phyloP scores from a whole-genome alignment of 2,329 filamentous ascomycete genomes.

The Calonectria honghensis region DNA sequence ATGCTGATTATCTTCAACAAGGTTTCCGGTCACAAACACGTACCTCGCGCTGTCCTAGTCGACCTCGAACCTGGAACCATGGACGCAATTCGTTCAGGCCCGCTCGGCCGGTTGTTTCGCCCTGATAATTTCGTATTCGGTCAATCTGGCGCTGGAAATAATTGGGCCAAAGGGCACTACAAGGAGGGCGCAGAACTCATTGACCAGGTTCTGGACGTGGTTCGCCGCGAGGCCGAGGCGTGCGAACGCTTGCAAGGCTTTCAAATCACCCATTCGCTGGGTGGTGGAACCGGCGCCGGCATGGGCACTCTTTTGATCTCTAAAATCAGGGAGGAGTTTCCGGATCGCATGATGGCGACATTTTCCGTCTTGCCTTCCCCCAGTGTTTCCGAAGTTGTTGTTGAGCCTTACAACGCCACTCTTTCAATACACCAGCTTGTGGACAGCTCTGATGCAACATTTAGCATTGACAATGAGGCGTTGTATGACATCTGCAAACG shows the following conservation, averaged over 20 bases:
- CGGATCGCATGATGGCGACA: constrained; percentile 99
- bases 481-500: constrained; percentile 99
- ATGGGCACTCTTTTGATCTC: constrained; percentile 99
- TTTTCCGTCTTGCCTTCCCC: constrained; percentile 99
- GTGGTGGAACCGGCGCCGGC: constrained; percentile 99
- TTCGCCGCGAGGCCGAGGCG: constrained; percentile 98
- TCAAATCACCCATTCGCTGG: constrained; percentile 99
- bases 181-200: constrained; percentile 99
- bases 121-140: constrained; percentile 99
- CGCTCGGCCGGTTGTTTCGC: constrained; percentile 99
- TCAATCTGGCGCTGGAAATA: constrained; percentile 99
- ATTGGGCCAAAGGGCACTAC: constrained; percentile 99
- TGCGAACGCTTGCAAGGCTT: constrained; percentile 99
- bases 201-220: constrained; percentile 97
- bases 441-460: constrained; percentile 99
- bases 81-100: constrained; percentile 98
- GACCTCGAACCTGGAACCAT: constrained; percentile 99
- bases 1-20: background rate
- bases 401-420: constrained; percentile 99
- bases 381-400: constrained; percentile 99
- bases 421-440: constrained; percentile 99
- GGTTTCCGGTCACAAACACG: constrained; percentile 98
- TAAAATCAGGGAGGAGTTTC: constrained; percentile 99
- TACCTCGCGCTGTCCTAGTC: constrained; percentile 98
- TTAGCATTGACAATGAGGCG: constrained; percentile 99